These are phyloP conservation scores for Phytopythium montanum DNA, from an alignment of 352 stramenopile species.

Conservation along the genomic window DNA sequence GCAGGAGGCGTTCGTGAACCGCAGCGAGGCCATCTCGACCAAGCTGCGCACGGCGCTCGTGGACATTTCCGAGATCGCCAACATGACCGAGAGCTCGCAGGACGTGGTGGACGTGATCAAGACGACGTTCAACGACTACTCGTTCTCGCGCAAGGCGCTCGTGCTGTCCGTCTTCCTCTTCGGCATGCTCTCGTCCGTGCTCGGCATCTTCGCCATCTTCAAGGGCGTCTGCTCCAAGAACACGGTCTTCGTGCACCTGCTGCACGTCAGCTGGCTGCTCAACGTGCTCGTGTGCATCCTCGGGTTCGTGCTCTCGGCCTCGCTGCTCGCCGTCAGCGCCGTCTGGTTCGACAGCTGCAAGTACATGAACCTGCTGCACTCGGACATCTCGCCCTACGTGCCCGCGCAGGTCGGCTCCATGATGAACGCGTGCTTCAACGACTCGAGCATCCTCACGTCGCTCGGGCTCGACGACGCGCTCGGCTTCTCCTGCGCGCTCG, in stretches of 20 bases:
- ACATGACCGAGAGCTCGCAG: slow-evolving; percentile 53
- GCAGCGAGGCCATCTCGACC: slow-evolving; percentile 31
- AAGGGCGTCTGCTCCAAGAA: slow-evolving; percentile 76
- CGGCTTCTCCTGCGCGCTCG: slow-evolving; percentile 58
- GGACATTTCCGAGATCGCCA: slow-evolving; percentile 45
- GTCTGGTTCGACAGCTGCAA: slow-evolving; percentile 81
- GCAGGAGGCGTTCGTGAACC: slow-evolving; percentile 40
- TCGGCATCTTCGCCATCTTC: slow-evolving; percentile 66
- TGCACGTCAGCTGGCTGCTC: slow-evolving; percentile 76
- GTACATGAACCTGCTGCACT: slow-evolving; percentile 79
- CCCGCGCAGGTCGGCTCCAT: slow-evolving; percentile 49
- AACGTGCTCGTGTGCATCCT: slow-evolving; percentile 71
- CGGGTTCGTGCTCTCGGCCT: slow-evolving; percentile 72
- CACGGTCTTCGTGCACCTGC: slow-evolving; percentile 65
- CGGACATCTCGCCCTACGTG: slow-evolving; percentile 71
- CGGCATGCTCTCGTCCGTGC: slow-evolving; percentile 55
- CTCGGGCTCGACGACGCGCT: slow-evolving; percentile 46
- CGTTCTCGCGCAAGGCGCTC: slow-evolving; percentile 65
- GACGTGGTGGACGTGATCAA: slow-evolving; percentile 53
- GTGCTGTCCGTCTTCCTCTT: slow-evolving; percentile 81
- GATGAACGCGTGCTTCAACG: slow-evolving; percentile 72
- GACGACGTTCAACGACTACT: slow-evolving; percentile 71
- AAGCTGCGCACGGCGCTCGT: slow-evolving; percentile 39
- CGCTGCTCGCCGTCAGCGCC: slow-evolving; percentile 65
- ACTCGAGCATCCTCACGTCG: slow-evolving; percentile 51